Evolutionary conservation across 371 early-diverging fungal genomes (phyloP).

Genomic region (Phascolomyces articulosus): DNA sequence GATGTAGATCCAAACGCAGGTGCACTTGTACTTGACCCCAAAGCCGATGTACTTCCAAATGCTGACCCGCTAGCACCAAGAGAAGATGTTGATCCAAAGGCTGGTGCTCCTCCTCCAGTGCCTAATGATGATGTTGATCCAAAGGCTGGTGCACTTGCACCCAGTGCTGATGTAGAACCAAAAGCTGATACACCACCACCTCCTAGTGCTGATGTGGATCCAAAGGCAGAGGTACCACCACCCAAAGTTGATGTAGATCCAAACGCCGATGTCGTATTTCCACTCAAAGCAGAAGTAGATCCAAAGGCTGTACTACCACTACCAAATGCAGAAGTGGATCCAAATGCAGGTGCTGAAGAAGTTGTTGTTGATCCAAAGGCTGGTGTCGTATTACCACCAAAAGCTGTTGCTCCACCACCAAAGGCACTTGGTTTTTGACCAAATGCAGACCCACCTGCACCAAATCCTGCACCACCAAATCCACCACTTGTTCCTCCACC

Average conservation of each 20-base stretch:
- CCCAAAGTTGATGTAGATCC: background rate
- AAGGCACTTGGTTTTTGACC: constrained; percentile 15
- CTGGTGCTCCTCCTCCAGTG: constrained; percentile 20
- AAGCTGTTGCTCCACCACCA: constrained; percentile 22
- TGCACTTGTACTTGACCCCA: background rate
- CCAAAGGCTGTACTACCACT: constrained; percentile 7
- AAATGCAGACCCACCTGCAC: constrained; percentile 12
- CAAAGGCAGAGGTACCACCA: constrained; percentile 6
- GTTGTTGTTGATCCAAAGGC: background rate
- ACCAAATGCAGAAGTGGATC: constrained; percentile 13
- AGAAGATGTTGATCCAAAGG: constrained; percentile 21
- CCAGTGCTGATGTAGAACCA: constrained; percentile 9
- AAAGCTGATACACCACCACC: constrained; percentile 1
- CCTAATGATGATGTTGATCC: constrained; percentile 30
- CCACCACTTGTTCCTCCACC: constrained; percentile 4
- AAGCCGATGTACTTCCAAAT: constrained; percentile 8
- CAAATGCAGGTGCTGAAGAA: constrained; percentile 10
- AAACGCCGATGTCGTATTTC: background rate
- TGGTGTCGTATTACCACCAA: constrained; percentile 20
- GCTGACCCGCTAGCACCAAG: constrained; percentile 5
- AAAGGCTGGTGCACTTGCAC: constrained; percentile 27
- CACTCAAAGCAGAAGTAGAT: constrained; percentile 9
- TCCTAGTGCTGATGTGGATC: constrained; percentile 9
- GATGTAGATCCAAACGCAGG: constrained; percentile 30
- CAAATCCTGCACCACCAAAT: constrained; percentile 17